Evolutionary conservation across 495 filamentous ascomycete genomes (phyloP).

Genomic region (Hypoxylon fragiforme): DNA sequence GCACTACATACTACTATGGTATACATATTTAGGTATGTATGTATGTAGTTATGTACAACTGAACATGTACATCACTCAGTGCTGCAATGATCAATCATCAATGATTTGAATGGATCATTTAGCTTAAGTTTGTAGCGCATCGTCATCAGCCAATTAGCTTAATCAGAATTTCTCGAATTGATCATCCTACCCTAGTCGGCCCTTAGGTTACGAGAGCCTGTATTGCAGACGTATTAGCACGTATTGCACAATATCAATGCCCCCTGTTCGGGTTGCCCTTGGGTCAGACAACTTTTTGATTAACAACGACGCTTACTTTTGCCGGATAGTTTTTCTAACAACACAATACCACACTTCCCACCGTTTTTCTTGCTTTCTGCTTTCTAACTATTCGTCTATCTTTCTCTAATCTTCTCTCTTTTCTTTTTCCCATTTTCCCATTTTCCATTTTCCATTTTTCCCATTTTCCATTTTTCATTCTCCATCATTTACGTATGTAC

Average conservation of each 20-base stretch:
- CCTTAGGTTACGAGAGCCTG: constrained; percentile 24
- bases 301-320: constrained; percentile 37
- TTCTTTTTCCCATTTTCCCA: constrained; percentile 7
- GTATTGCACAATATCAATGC: constrained; percentile 34
- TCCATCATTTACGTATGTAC: no score
- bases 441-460: not conserved
- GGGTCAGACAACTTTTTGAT: constrained; percentile 37
- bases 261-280: constrained; percentile 32
- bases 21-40: no score
- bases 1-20: constrained; percentile 3
- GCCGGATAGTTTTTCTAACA: constrained; percentile 29
- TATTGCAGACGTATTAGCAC: constrained; percentile 7
- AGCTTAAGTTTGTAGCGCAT: constrained; percentile 18
- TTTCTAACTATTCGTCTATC: constrained; percentile 19
- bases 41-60: no score
- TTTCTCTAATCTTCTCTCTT: constrained; percentile 14
- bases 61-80: no score
- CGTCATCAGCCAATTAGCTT: constrained; percentile 27
- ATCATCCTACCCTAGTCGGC: constrained; percentile 32
- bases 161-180: constrained; percentile 21
- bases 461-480: not conserved
- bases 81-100: no score
- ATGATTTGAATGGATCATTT: not conserved
- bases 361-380: constrained; percentile 27
- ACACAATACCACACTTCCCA: constrained; percentile 15